Evolutionary conservation across 331 rosid genomes (phyloP), one percentile per base, ranked within the genome.

Genomic region (Rosa hybrid): DNA sequence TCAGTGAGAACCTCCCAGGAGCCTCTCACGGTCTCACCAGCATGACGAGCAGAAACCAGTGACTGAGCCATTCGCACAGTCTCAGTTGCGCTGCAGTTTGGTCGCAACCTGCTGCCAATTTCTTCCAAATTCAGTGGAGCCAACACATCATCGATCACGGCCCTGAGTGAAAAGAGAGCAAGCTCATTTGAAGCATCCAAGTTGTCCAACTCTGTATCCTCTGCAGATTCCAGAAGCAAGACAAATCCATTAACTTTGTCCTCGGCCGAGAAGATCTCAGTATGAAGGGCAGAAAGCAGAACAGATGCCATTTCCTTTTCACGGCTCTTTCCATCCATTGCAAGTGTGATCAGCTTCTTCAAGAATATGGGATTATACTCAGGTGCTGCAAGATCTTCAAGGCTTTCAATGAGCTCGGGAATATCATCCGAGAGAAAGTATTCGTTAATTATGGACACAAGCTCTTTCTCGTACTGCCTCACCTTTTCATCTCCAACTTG

Each of bases 271-370:
- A 96, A 96, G 42, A 96, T 91, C 90, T 96, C 99, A 17, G 90
- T 96, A 42, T 96, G 98, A 79, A 96, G 98, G 75, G 98, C 97
- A 82, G 98, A 92, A 51, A 96, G 94, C 72, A 96, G 94, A 67
- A 93, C 95, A 38, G 99, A 96, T n/a, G 99, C 97, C 99, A 96
- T 96, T 87, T 96, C 99, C 88, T 96, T 95, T 82, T 96, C 99
- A 81, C 89, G 91, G 92, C 93, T 96, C 86, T 91, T 96, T 82
- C 99, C 78, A 85, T 96, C 99, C 98, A 96, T 83, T 18, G 99
- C 99, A 64, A 96, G 94, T 20, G 98, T 93, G 81, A 96, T 91
- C 53, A 96, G 84, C 89, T 79, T 96, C 98, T 96, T 96, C 90
- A 96, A 79, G 82, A 96, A 96, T 78, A 96, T 81, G 23, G 99